Conservation (phyloP, 768 basidiomycete species). For the Kwoniella europaea region DNA sequence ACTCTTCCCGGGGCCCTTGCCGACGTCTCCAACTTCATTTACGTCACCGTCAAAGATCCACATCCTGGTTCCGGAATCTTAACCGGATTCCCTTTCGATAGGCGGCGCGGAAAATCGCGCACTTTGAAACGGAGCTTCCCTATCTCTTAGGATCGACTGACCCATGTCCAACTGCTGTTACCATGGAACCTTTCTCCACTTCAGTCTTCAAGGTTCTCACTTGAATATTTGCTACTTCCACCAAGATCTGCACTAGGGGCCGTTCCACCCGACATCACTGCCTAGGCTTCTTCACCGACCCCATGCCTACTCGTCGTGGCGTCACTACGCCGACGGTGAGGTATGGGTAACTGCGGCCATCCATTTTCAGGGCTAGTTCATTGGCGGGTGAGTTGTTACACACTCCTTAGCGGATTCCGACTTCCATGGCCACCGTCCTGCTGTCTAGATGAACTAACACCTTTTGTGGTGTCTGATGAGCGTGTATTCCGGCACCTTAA, state of each 20-base stretch:
- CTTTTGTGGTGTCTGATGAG: constrained; percentile 82
- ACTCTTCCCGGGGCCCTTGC: constrained; percentile 77
- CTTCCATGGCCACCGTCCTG: constrained; percentile 87
- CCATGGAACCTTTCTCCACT: constrained; percentile 87
- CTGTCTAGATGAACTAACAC: constrained; percentile 87
- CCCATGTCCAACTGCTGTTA: constrained; percentile 86
- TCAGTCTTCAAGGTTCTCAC: constrained; percentile 85
- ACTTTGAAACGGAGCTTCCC: constrained; percentile 76
- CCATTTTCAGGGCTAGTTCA: constrained; percentile 90
- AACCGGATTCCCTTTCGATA: constrained; percentile 80
- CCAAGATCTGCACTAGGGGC: constrained; percentile 85
- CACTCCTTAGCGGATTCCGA: constrained; percentile 84
- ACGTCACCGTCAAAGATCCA: constrained; percentile 65
- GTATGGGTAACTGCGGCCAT: constrained; percentile 85
- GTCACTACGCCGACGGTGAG: constrained; percentile 71
- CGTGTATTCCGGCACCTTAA: constrained; percentile 71
- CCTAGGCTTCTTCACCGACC: too few species aligned
- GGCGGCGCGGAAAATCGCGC: constrained; percentile 68
- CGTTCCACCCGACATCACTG: constrained; percentile 70
- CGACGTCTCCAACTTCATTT: constrained; percentile 69
- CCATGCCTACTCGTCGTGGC: constrained; percentile 62
- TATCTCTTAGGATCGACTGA: constrained; percentile 83
- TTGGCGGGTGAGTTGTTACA: constrained; percentile 90
- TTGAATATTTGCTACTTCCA: constrained; percentile 88
- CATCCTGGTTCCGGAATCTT: constrained; percentile 78